A percentile compares a stretch with the other conserved stretches of the same genome.
Conservation (phyloP, 2,329 filamentous ascomycete genomes). For the Fusarium robinianum region DNA sequence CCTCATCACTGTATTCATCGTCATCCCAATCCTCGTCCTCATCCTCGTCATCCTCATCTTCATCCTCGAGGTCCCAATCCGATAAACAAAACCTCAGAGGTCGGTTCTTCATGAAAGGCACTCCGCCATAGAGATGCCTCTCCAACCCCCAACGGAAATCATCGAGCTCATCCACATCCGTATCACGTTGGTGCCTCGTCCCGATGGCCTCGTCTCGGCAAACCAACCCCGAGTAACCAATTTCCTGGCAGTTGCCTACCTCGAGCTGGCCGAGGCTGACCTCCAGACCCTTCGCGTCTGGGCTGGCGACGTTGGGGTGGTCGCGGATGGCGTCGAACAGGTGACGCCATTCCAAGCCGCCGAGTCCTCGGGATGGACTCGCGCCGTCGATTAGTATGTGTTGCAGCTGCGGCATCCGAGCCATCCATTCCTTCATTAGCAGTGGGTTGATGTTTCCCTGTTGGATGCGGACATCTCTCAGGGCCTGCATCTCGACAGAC, state of each 20-base stretch:
- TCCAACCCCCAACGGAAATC: neutral
- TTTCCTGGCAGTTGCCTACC: too few relatives aligned
- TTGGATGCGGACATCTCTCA: neutral
- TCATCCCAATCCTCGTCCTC: neutral
- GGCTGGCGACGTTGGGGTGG: neutral
- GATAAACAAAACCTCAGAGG: neutral
- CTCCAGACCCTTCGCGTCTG: neutral
- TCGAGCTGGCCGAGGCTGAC: neutral
- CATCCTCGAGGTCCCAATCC: neutral
- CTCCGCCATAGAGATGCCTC: neutral
- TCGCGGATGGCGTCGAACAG: neutral
- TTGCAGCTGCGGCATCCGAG: neutral
- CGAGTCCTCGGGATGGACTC: neutral
- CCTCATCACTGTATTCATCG: neutral
- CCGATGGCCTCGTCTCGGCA: neutral
- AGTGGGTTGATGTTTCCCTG: neutral
- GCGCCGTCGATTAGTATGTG: neutral
- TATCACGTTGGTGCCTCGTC: too few relatives aligned
- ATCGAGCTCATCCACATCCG: too few relatives aligned
- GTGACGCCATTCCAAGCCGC: neutral
- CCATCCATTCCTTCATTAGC: neutral
- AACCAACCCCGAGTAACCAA: too few relatives aligned
- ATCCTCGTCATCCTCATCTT: neutral
- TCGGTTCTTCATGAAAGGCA: neutral
- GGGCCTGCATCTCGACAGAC: neutral